Evolutionary conservation across 129 eudicot species (phyloP).

Genomic region (Daucus carota): DNA sequence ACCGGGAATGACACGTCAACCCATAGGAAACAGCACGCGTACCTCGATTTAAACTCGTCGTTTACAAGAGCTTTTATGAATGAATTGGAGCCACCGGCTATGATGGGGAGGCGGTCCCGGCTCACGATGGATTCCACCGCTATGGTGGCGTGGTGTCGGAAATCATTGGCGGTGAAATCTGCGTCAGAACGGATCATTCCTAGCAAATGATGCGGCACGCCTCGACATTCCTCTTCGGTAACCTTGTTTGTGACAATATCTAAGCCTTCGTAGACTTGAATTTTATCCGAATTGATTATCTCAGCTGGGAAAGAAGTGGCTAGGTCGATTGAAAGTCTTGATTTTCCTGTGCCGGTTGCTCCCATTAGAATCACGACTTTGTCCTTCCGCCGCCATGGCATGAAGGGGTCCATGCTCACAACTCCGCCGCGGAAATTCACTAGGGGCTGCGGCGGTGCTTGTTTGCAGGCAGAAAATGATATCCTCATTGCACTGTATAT

Average conservation of each 20-base stretch:
- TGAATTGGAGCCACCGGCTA: conserved; percentile 71
- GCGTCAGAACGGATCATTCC: conserved; percentile 35
- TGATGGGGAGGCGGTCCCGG: conserved; percentile 43
- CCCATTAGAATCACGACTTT: conserved; percentile 58
- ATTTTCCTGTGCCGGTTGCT: conserved; percentile 68
- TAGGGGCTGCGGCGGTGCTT: conserved; percentile 39
- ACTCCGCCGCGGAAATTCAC: conserved; percentile 40
- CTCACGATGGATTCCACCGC: conserved; percentile 40
- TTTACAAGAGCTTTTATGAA: conserved; percentile 48
- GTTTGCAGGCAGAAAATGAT: conserved; percentile 39
- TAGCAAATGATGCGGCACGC: conserved; percentile 52
- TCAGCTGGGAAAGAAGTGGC: conserved; percentile 52
- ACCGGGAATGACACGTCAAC: conserved; percentile 49
- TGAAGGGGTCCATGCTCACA: conserved; percentile 29
- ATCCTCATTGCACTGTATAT: conserved; percentile 21
- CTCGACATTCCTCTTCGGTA: conserved; percentile 43
- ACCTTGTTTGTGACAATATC: conserved; percentile 61
- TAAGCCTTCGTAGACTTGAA: conserved; percentile 60
- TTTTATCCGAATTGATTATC: conserved; percentile 50
- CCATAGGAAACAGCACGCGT: conserved; percentile 60
- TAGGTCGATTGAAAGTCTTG: conserved; percentile 52
- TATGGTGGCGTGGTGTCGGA: conserved; percentile 28
- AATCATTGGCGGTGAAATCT: conserved; percentile 40
- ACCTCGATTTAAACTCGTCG: conserved; percentile 40
- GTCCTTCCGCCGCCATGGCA: conserved; percentile 32